Percentiles rank a stretch among this genome's conserved stretches.
These are phyloP conservation scores for Yamadazyma jaroonii DNA, from an alignment of 1,139 yeast species.

Conservation along the genomic window DNA sequence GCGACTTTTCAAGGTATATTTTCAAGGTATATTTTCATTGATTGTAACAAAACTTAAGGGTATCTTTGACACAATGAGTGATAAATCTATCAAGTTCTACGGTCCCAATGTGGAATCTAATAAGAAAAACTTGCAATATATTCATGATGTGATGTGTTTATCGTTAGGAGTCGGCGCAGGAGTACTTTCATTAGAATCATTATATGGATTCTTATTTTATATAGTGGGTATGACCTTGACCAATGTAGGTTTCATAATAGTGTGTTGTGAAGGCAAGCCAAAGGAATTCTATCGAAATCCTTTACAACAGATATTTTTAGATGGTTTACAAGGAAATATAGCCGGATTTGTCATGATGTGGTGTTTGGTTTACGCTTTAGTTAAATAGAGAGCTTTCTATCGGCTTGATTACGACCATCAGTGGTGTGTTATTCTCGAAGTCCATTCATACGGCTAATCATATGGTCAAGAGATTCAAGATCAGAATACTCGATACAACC, in stretches of 20 bases:
- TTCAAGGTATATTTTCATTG: not conserved
- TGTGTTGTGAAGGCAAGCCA: conserved; percentile 45
- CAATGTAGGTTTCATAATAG: conserved; percentile 38
- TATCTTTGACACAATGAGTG: conserved; percentile 3
- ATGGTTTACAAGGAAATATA: conserved; percentile 54
- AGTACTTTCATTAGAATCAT: conserved; percentile 63
- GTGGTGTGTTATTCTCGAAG: too few relatives aligned
- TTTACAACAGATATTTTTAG: conserved; percentile 52
- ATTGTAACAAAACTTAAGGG: too few relatives aligned
- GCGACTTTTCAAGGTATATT: conserved; percentile 1
- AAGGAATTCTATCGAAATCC: conserved; percentile 51
- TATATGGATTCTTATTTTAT: conserved; percentile 61
- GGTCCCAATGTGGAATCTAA: conserved; percentile 32
- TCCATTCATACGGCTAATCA: too few relatives aligned
- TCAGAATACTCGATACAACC: too few relatives aligned
- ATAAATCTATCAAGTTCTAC: conserved; percentile 13
- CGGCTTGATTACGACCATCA: too few relatives aligned
- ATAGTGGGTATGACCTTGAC: conserved; percentile 44
- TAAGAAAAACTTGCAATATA: conserved; percentile 42
- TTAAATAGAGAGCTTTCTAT: too few relatives aligned
- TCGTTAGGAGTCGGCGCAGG: conserved; percentile 74
- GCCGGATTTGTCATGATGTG: conserved; percentile 81
- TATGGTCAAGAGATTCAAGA: too few relatives aligned
- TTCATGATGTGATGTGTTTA: conserved; percentile 66
- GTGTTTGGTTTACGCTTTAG: conserved; percentile 76